Base-by-base conservation (phyloP, 228 moss, liverwort and hornwort species). In the Sphagnum fallax region DNA sequence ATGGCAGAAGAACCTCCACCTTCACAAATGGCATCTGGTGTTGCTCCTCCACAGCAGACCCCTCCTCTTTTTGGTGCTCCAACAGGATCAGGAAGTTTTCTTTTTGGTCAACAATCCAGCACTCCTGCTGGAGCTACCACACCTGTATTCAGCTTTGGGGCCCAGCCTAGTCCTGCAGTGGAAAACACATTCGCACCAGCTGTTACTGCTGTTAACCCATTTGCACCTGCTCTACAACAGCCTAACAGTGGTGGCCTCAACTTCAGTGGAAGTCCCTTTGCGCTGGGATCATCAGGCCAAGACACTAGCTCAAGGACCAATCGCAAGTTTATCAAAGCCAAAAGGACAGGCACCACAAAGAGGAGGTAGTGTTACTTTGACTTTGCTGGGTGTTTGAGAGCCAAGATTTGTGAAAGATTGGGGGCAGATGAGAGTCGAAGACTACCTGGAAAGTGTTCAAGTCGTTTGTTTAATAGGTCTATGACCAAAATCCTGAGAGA, bases 261-360 rank as follows among this genome's bases (percentile, higher is more conserved):
- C 68, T 87, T 87, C 66, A 76, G 76, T 71, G 87, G 87, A n/a
- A 83, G 87, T 65, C 76, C 72, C 18, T 87, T 87, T 69, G 70
- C 80, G 8, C 73, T 83, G 65, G 87, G 87, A 48, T 80, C 87
- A 4, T 80, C 87, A 47, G 83, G 87, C 13, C 83, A 81, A 76
- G 87, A 87, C n/a, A 52, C 76, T 49, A 32, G 32, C 32, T 32
- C 32, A 32, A 87, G 83, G 74, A 70, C 80, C 18, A 72, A 51
- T 8, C 74, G 87, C 62, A 87, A 87, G 72, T 75, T 81, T 5
- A 73, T 87, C 5, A 87, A 87, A 72, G 87, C 83, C 64, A 87
- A 83, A 76, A 83, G 87, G 78, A 80, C 75, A 60, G 76, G 83
- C 60, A 83, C 76, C 64, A 72, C 78, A 4, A 87, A 87, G 68